Evolutionary conservation across 345 rosid genomes (phyloP).

Genomic region (Turritis glabra): DNA sequence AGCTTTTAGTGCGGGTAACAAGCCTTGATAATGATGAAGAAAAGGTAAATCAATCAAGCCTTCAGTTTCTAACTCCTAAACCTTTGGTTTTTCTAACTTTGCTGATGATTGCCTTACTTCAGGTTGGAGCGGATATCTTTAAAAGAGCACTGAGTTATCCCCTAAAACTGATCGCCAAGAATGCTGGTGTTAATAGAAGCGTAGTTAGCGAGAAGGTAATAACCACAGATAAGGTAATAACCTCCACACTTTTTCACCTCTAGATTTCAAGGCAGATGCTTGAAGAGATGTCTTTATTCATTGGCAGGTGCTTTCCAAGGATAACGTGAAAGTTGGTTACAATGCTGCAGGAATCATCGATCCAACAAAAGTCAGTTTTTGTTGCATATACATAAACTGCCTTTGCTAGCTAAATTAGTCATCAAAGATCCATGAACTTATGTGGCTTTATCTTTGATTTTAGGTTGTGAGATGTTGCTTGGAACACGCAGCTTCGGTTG

Average conservation of each 20-base stretch:
- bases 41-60: slow-evolving; percentile 51
- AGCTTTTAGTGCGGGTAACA: slow-evolving; percentile 98
- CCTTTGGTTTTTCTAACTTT: not conserved
- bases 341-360: slow-evolving; percentile 98
- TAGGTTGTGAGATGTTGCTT: slow-evolving; percentile 99
- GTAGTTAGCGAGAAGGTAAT: slow-evolving; percentile 93
- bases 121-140: slow-evolving; percentile 97
- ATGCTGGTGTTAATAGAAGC: slow-evolving; percentile 95
- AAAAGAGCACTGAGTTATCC: slow-evolving; percentile 93
- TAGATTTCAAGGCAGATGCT: slow-evolving; percentile 7
- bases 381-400: not conserved
- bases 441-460: not conserved
- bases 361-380: slow-evolving; percentile 73
- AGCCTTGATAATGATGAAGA: slow-evolving; percentile 90
- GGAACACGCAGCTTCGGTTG: slow-evolving; percentile 98
- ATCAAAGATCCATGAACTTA: not conserved
- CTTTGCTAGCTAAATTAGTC: not conserved
- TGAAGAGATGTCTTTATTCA: slow-evolving; percentile 7
- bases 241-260: not conserved
- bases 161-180: slow-evolving; percentile 87
- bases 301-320: slow-evolving; percentile 72
- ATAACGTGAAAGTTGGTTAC: slow-evolving; percentile 68
- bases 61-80: not conserved
- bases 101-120: slow-evolving; percentile 2
- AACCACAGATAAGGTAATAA: not conserved